phyloP scores from a whole-genome alignment of 2,329 filamentous ascomycete species.

The Colletotrichum incanum region DNA sequence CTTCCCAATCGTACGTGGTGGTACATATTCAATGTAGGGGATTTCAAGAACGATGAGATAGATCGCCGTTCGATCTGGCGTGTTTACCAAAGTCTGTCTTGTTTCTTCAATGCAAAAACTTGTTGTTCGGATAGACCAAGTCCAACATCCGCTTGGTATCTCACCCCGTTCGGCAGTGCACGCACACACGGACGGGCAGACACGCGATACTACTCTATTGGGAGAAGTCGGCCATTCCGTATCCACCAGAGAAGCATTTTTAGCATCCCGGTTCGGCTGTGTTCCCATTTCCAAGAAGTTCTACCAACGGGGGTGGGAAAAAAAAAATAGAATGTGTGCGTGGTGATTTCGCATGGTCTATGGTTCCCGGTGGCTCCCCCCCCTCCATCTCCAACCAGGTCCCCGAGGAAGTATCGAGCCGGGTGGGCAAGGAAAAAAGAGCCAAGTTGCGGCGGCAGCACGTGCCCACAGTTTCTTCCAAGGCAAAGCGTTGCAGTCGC shows the following conservation, averaged over 20 bases:
- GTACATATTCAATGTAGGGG: neutral
- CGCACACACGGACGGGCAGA: neutral
- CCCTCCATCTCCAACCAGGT: neutral
- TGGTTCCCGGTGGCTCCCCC: neutral
- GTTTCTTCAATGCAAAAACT: neutral
- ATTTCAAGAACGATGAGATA: neutral
- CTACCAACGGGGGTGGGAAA: neutral
- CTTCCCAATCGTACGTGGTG: neutral
- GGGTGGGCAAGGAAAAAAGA: neutral
- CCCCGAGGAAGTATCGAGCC: slow-evolving; percentile 2
- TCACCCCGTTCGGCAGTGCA: slow-evolving; percentile 18
- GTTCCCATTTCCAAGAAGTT: slow-evolving; percentile 10
- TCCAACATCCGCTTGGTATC: neutral
- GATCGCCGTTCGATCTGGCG: neutral
- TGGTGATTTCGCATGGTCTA: neutral
- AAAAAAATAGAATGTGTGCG: slow-evolving; percentile 3
- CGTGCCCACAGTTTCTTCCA: slow-evolving; percentile 12
- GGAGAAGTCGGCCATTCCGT: neutral
- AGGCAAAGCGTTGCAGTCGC: slow-evolving; percentile 35
- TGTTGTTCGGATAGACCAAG: slow-evolving; percentile 3
- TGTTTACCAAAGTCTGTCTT: neutral
- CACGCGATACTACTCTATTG: slow-evolving; percentile 18
- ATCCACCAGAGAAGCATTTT: slow-evolving; percentile 40
- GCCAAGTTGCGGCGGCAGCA: neutral
- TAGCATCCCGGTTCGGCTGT: slow-evolving; percentile 14